Evolutionary conservation across 2,329 filamentous ascomycete genomes (phyloP).

Genomic region (Neofusicoccum cordaticola): DNA sequence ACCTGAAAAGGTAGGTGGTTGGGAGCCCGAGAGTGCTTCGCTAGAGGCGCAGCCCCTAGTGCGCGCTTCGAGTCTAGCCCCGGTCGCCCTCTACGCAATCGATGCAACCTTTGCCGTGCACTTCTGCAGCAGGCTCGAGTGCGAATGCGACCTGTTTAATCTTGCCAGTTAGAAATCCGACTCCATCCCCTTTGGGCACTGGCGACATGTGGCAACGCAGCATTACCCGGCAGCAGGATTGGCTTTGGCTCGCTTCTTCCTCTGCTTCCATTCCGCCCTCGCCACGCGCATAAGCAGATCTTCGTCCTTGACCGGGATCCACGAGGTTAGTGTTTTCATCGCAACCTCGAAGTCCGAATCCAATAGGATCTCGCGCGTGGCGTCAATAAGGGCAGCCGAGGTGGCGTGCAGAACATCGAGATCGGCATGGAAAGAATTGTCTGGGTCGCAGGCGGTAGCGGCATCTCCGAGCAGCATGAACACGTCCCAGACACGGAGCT

Average conservation of each 20-base stretch:
- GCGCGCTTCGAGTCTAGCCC: conserved; percentile 3
- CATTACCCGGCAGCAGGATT: conserved; percentile 5
- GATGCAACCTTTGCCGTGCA: conserved; percentile 10
- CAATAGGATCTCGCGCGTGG: conserved; percentile 80
- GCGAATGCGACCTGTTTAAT: conserved; percentile 12
- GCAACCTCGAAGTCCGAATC: conserved; percentile 96
- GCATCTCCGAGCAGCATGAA: conserved; percentile 87
- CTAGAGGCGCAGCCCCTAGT: conserved; percentile 6
- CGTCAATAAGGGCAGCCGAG: conserved; percentile 85
- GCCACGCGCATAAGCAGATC: conserved; percentile 90
- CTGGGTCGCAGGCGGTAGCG: conserved; percentile 23
- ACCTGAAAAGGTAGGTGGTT: conserved; percentile 10
- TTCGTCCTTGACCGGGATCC: conserved; percentile 91
- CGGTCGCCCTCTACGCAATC: conserved; percentile 12
- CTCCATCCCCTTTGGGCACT: conserved; percentile 1
- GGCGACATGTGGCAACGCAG: conserved; percentile 5
- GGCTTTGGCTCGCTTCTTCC: conserved; percentile 48
- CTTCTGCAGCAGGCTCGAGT: conserved; percentile 7
- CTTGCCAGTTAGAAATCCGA: not conserved
- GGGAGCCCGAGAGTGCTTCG: not conserved
- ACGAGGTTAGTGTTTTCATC: conserved; percentile 95
- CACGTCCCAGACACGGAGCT: conserved; percentile 95
- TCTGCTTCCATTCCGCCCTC: conserved; percentile 78
- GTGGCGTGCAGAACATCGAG: conserved; percentile 88
- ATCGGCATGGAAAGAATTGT: conserved; percentile 47